A percentile compares a stretch with the other conserved stretches of the same genome.
Conservation (phyloP, 345 rosid genomes). For the Mercurialis annua region DNA sequence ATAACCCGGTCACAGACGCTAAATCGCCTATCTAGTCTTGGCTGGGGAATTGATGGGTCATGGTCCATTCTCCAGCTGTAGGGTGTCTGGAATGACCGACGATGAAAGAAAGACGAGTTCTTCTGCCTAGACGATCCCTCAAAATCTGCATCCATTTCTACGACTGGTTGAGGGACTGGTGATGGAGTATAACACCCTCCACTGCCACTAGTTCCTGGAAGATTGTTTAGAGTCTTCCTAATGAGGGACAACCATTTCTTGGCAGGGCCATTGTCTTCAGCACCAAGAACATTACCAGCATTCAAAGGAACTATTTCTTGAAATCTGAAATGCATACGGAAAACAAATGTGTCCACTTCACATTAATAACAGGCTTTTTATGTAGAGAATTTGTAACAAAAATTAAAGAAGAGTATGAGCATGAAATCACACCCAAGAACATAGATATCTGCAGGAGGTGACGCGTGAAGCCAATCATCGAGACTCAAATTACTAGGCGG, state of each 20-base stretch:
- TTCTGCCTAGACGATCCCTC: constrained; percentile 88
- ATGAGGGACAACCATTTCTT: constrained; percentile 88
- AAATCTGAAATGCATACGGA: constrained; percentile 46
- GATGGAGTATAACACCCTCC: constrained; percentile 72
- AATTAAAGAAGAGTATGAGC: constrained; percentile 15
- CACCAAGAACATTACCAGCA: constrained; percentile 93
- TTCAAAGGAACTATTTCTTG: constrained; percentile 99
- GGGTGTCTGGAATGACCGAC: constrained; percentile 89
- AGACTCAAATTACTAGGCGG: constrained; percentile 80
- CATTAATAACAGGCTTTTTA: constrained; percentile 8
- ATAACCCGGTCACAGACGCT: constrained; percentile 96
- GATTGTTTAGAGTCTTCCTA: constrained; percentile 75
- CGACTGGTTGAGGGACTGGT: constrained; percentile 87
- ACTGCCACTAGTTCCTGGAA: constrained; percentile 82
- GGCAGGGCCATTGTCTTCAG: constrained; percentile 98
- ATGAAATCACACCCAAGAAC: constrained; percentile 71
- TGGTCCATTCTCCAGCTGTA: constrained; percentile 77
- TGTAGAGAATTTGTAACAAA: constrained; percentile 3
- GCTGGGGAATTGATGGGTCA: constrained; percentile 64
- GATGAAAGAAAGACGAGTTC: constrained; percentile 75
- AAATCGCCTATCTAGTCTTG: constrained; percentile 69
- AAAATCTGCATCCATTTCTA: constrained; percentile 89
- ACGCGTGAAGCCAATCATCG: constrained; percentile 91
- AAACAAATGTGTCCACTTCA: background rate
- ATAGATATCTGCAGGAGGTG: constrained; percentile 97